These are phyloP conservation scores for Globisporangium irregulare DNA, from an alignment of 352 stramenopile species.

Conservation along the genomic window DNA sequence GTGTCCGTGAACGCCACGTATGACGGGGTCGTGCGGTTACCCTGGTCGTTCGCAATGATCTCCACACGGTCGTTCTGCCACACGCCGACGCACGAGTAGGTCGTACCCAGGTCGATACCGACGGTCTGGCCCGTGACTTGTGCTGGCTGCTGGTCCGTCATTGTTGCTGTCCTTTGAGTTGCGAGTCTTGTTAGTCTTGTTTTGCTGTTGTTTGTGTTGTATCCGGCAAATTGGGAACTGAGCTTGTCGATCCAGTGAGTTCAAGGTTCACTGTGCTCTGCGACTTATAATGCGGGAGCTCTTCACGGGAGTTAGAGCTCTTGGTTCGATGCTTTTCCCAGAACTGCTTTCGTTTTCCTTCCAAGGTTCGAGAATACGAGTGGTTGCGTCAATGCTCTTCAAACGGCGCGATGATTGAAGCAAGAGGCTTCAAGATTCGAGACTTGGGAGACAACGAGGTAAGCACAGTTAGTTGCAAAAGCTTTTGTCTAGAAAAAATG, in stretches of 20 bases:
- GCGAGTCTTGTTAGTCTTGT: conserved; percentile 16
- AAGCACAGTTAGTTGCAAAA: too few relatives aligned
- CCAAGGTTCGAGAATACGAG: too few relatives aligned
- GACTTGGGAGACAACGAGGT: too few relatives aligned
- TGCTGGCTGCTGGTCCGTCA: conserved; percentile 22
- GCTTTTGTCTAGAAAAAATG: too few relatives aligned
- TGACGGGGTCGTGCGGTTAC: conserved; percentile 94
- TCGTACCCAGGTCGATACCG: conserved; percentile 97
- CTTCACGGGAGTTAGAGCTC: too few relatives aligned
- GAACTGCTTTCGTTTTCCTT: too few relatives aligned
- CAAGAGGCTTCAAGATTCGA: too few relatives aligned
- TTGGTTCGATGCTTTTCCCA: too few relatives aligned
- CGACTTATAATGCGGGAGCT: too few relatives aligned
- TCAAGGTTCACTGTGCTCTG: background rate
- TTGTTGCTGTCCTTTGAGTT: conserved; percentile 6
- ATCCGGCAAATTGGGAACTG: conserved; percentile 27
- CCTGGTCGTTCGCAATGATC: conserved; percentile 95
- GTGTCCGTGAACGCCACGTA: conserved; percentile 65
- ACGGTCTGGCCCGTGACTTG: conserved; percentile 45
- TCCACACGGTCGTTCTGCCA: conserved; percentile 94
- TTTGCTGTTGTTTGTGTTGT: conserved; percentile 21
- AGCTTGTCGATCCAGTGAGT: background rate
- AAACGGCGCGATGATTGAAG: too few relatives aligned
- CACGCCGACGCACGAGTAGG: conserved; percentile 96
- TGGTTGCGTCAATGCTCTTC: too few relatives aligned